These are phyloP conservation scores for Candolleomyces aberdarensis DNA, from an alignment of 768 basidiomycete species.

Conservation along the genomic window DNA sequence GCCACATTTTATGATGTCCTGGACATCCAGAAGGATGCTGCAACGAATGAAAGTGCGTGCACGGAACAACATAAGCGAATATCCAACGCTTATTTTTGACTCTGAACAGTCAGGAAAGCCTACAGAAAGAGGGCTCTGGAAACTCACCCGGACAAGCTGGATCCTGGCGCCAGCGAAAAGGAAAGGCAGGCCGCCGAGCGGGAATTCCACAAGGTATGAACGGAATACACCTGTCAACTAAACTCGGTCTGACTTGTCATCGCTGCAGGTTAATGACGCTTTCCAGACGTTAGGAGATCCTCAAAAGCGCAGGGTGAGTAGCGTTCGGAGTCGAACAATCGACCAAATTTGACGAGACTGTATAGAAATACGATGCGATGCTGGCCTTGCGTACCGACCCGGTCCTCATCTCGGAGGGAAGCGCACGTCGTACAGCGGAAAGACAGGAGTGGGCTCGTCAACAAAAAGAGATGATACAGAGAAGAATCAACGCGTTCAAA, in stretches of 20 bases:
- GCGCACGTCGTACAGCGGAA: conserved; percentile 11
- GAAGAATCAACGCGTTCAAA: conserved; percentile 9
- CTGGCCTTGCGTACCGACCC: conserved; percentile 9
- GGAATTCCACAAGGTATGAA: conserved; percentile 57
- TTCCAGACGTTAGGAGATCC: conserved; percentile 58
- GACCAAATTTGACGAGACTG: neutral
- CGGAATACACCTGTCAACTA: too few species aligned
- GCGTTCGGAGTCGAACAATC: neutral
- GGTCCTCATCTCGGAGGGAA: conserved; percentile 4
- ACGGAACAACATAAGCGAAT: neutral
- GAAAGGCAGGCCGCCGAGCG: conserved; percentile 53
- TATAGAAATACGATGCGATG: conserved; percentile 7
- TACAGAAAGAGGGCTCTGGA: conserved; percentile 66
- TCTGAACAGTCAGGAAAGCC: conserved; percentile 55
- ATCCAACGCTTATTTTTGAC: neutral
- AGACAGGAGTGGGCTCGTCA: conserved; percentile 14
- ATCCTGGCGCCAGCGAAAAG: conserved; percentile 45
- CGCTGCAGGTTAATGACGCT: conserved; percentile 55
- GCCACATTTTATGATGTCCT: conserved; percentile 39
- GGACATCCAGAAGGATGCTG: conserved; percentile 40
- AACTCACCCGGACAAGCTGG: conserved; percentile 73
- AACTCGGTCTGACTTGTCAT: neutral
- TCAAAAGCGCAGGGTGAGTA: conserved; percentile 50
- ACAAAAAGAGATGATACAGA: conserved; percentile 3
- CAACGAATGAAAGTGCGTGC: conserved; percentile 49